Evolutionary conservation across 768 basidiomycete species (phyloP).

Genomic region (Austroboletus eburneus): DNA sequence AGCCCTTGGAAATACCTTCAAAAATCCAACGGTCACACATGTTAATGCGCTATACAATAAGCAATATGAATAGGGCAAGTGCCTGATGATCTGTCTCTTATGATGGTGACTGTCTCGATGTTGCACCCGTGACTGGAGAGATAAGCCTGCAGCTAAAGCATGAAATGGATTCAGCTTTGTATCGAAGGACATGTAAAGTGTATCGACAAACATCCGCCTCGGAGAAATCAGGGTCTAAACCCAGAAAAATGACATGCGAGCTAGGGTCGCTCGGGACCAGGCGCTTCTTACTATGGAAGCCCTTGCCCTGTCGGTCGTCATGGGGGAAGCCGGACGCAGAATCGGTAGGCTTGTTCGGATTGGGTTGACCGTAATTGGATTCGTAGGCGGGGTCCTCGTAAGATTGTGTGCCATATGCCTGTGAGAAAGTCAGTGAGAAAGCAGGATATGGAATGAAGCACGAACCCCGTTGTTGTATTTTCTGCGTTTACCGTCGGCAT

Average conservation of each 20-base stretch:
- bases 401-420: constrained; percentile 52
- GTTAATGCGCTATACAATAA: constrained; percentile 68
- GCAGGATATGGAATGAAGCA: constrained; percentile 5
- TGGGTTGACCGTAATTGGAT: constrained; percentile 26
- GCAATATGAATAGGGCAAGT: constrained; percentile 79
- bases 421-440: constrained; percentile 10
- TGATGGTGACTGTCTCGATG: constrained; percentile 88
- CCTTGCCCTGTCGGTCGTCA: constrained; percentile 44
- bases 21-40: constrained; percentile 61
- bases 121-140: constrained; percentile 67
- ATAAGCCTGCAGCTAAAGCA: constrained; percentile 70
- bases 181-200: constrained; percentile 32
- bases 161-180: constrained; percentile 34
- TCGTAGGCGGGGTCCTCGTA: constrained; percentile 47
- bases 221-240: constrained; percentile 86
- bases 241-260: constrained; percentile 93
- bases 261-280: constrained; percentile 81
- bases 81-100: constrained; percentile 96
- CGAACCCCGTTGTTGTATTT: constrained; percentile 76
- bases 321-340: constrained; percentile 45
- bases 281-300: constrained; percentile 63
- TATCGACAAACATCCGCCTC: constrained; percentile 82
- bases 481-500: constrained; percentile 69
- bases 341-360: constrained; percentile 27
- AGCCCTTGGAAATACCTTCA: constrained; percentile 90